Evolutionary conservation across 192 early-diverging fungal genomes (phyloP).

Genomic region (Gaertneriomyces semiglobifer): DNA sequence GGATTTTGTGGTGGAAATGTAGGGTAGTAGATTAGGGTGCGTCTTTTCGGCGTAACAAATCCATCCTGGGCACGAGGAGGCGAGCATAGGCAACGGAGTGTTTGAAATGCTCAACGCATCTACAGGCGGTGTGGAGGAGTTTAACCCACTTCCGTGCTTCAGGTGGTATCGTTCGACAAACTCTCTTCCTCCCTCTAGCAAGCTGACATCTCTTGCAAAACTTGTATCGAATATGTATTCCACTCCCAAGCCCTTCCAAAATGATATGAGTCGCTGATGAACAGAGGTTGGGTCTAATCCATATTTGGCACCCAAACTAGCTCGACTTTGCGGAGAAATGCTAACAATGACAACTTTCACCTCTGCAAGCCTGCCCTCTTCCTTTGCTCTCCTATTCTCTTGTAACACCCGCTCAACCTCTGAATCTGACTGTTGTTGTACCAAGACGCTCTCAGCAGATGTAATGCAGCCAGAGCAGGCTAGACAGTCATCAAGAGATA

Average conservation of each 20-base stretch:
- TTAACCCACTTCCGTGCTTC: slow-evolving; percentile 18
- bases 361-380: slow-evolving; percentile 16
- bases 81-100: slow-evolving; percentile 47
- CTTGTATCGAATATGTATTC: slow-evolving; percentile 86
- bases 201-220: slow-evolving; percentile 82
- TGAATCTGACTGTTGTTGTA: slow-evolving; percentile 88
- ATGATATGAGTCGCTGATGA: slow-evolving; percentile 64
- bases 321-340: slow-evolving; percentile 84
- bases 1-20: slow-evolving; percentile 87
- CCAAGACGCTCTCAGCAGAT: slow-evolving; percentile 91
- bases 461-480: slow-evolving; percentile 99
- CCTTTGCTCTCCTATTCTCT: slow-evolving; percentile 49
- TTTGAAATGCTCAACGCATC: slow-evolving; percentile 62
- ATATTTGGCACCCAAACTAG: slow-evolving; percentile 87
- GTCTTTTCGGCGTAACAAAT: slow-evolving; percentile 99
- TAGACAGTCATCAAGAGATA: slow-evolving; percentile 93
- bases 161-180: slow-evolving; percentile 73
- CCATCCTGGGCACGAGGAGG: slow-evolving; percentile 72
- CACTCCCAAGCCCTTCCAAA: slow-evolving; percentile 79
- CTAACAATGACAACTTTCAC: slow-evolving; percentile 73
- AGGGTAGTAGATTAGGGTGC: slow-evolving; percentile 80
- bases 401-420: slow-evolving; percentile 73
- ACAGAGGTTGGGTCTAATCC: slow-evolving; percentile 63
- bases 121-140: slow-evolving; percentile 39
- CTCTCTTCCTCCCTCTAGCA: slow-evolving; percentile 81